Percentiles rank a stretch among this genome's conserved stretches.
Evolutionary conservation across 225 moss, liverwort and hornwort genomes (phyloP).

Genomic region (Physcomitrium patens): DNA sequence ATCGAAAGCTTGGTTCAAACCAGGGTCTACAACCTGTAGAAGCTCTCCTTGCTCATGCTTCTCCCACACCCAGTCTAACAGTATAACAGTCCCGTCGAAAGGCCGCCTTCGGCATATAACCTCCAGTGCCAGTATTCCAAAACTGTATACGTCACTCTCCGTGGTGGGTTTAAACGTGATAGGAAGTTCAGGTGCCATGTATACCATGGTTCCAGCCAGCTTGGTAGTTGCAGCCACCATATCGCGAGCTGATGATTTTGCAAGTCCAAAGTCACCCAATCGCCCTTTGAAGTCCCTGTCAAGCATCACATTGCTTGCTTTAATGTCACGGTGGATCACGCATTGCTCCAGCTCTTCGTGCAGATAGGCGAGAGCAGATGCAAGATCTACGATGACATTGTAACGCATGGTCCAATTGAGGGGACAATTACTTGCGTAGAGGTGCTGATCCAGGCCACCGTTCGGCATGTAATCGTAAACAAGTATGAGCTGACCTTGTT

Average conservation of each 20-base stretch:
- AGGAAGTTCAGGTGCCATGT: conserved; percentile 59
- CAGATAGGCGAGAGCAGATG: conserved; percentile 37
- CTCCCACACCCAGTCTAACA: too few relatives aligned
- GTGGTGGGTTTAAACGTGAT: conserved; percentile 38
- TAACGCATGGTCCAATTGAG: conserved; percentile 34
- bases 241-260: conserved; percentile 35
- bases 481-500: conserved; percentile 27
- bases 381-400: conserved; percentile 40
- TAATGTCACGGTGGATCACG: conserved; percentile 41
- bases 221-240: conserved; percentile 25
- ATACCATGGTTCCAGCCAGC: conserved; percentile 39
- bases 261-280: conserved; percentile 45
- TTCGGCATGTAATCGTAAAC: conserved; percentile 46
- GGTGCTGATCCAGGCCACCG: conserved; percentile 32
- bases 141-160: conserved; percentile 61
- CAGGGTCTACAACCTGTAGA: too few relatives aligned
- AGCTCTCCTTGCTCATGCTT: too few relatives aligned
- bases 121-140: conserved; percentile 62
- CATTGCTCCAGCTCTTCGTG: conserved; percentile 47
- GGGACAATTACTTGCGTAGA: conserved; percentile 8
- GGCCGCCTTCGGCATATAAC: conserved; percentile 44
- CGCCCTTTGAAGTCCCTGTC: conserved; percentile 35
- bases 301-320: conserved; percentile 45
- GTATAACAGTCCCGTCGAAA: background rate
- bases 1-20: too few relatives aligned